Percentiles rank a stretch among this genome's conserved stretches.
phyloP scores from a whole-genome alignment of 2,329 filamentous ascomycete genomes.

The Ophiostoma sp. region DNA sequence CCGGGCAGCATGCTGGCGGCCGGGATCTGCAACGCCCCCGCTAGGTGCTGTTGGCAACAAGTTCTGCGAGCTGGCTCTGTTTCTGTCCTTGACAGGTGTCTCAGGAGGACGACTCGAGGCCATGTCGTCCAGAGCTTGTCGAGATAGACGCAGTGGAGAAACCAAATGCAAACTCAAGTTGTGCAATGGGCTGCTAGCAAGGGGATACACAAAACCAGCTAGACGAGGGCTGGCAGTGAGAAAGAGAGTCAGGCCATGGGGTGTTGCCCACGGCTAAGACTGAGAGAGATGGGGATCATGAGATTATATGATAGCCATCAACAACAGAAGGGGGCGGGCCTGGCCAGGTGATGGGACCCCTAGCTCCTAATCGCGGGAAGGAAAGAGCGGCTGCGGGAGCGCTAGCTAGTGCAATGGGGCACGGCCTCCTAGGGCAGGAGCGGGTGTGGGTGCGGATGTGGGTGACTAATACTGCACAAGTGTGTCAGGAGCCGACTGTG shows the following conservation, averaged over 20 bases:
- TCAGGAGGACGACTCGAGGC: neutral
- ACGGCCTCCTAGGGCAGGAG: neutral
- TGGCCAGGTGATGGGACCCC: conserved; percentile 2
- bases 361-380: neutral
- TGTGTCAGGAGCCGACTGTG: neutral
- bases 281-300: neutral
- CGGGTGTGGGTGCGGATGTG: neutral
- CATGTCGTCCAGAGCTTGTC: neutral
- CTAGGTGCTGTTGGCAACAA: neutral
- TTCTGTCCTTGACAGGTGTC: neutral
- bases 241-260: neutral
- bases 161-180: neutral
- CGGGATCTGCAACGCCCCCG: conserved; percentile 4
- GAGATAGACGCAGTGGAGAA: neutral
- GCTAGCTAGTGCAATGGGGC: conserved; percentile 3
- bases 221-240: no score
- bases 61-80: neutral
- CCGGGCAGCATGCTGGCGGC: conserved; percentile 26
- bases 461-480: neutral
- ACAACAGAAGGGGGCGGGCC: neutral
- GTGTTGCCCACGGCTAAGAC: neutral
- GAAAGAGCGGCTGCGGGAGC: conserved; percentile 2
- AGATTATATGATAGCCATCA: neutral
- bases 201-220: no score
- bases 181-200: no score